A percentile compares a stretch with the other conserved stretches of the same genome.
Evolutionary conservation across 306 rosid genomes (phyloP).

Genomic region (Castanospermum australe): DNA sequence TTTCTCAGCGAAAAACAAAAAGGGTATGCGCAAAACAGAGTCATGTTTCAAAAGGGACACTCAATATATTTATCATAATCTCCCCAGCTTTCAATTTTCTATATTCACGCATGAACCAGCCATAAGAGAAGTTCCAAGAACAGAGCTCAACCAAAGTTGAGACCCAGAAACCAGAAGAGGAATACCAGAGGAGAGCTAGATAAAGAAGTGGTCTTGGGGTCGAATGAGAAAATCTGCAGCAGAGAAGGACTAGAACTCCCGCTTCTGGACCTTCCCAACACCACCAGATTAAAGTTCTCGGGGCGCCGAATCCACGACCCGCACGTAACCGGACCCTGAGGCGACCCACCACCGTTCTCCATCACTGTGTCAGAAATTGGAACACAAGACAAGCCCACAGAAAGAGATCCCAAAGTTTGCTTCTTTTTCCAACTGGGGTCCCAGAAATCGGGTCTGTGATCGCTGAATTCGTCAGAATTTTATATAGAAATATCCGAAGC

Average conservation of each 20-base stretch:
- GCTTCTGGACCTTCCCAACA: conserved; percentile 63
- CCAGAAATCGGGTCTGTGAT: background rate
- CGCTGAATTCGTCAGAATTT: background rate
- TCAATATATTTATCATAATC: background rate
- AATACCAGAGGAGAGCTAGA: conserved; percentile 77
- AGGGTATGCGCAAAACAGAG: background rate
- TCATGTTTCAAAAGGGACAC: background rate
- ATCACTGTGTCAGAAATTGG: conserved; percentile 23
- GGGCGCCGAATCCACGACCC: conserved; percentile 97
- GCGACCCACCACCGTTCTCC: conserved; percentile 61
- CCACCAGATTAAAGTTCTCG: conserved; percentile 58
- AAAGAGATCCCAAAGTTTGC: conserved; percentile 13
- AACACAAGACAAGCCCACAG: background rate
- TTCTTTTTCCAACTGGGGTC: conserved; percentile 24
- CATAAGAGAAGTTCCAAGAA: background rate
- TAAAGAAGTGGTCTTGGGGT: conserved; percentile 63
- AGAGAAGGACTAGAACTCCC: conserved; percentile 57
- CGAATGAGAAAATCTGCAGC: conserved; percentile 74
- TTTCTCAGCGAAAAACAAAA: conserved; percentile 10
- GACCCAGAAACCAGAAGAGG: background rate
- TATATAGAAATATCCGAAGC: background rate
- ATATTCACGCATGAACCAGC: background rate
- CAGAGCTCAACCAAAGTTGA: background rate
- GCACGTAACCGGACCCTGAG: conserved; percentile 68
- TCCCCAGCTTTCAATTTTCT: background rate